phyloP scores from a whole-genome alignment of 1,284 basidiomycete genomes.

The Boletus sp. region DNA sequence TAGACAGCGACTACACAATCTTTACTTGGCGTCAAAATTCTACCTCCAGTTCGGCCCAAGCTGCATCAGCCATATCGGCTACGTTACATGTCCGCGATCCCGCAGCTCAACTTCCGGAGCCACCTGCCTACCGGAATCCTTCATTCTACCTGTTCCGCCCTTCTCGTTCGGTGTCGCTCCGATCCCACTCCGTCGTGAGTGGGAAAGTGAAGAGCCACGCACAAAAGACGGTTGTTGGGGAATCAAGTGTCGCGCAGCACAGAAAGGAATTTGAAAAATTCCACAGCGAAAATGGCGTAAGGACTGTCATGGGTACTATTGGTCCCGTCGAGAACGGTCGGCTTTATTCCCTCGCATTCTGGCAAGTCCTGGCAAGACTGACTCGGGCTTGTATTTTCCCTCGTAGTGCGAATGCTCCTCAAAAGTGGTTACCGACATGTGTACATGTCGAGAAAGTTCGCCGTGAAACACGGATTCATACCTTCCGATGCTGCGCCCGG shows the following conservation, averaged over 20 bases:
- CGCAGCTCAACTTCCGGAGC: conserved; percentile 50
- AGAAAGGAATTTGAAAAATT: conserved; percentile 82
- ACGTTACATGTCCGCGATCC: conserved; percentile 69
- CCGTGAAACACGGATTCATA: conserved; percentile 85
- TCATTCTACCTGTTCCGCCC: conserved; percentile 62
- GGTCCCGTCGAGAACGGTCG: conserved; percentile 85
- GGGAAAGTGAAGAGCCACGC: conserved; percentile 34
- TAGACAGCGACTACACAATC: conserved; percentile 77
- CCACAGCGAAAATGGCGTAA: conserved; percentile 87
- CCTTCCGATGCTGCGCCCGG: conserved; percentile 80
- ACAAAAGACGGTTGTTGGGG: conserved; percentile 20
- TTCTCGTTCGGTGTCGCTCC: conserved; percentile 9
- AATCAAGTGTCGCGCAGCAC: conserved; percentile 50
- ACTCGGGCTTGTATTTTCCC: conserved; percentile 6
- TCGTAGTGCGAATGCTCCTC: conserved; percentile 83
- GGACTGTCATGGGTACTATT: conserved; percentile 89
- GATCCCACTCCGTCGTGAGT: conserved; percentile 34
- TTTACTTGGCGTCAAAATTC: conserved; percentile 64
- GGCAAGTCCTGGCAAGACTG: background rate
- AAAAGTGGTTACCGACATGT: conserved; percentile 93
- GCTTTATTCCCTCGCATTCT: background rate
- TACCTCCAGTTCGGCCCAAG: conserved; percentile 25
- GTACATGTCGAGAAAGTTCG: conserved; percentile 94
- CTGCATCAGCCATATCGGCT: conserved; percentile 32
- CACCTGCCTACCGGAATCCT: conserved; percentile 61